phyloP scores from a whole-genome alignment of 164 flowering plant genomes.

The Macadamia integrifolia region DNA sequence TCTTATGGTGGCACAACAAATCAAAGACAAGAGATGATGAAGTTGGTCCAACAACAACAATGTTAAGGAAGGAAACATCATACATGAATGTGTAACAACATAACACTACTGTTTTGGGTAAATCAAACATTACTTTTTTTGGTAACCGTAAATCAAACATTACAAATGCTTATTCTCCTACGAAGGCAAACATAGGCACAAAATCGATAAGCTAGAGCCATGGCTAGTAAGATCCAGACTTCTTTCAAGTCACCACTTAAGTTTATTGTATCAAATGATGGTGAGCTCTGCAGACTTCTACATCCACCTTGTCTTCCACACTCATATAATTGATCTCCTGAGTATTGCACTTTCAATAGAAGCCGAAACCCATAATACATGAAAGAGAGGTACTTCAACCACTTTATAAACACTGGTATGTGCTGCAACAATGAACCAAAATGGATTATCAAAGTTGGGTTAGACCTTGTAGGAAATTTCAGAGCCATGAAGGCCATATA shows the following conservation, averaged over 20 bases:
- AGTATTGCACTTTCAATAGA: slow-evolving; percentile 83
- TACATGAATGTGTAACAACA: no score
- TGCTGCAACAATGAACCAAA: slow-evolving; percentile 50
- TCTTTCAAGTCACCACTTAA: slow-evolving; percentile 71
- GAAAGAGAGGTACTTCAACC: slow-evolving; percentile 89
- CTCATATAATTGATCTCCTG: slow-evolving; percentile 70
- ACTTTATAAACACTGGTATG: slow-evolving; percentile 81
- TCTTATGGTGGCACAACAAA: no score
- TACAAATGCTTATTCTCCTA: slow-evolving; percentile 36
- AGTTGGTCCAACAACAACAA: no score
- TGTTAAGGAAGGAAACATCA: no score
- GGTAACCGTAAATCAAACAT: slow-evolving; percentile 25
- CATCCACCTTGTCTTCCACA: slow-evolving; percentile 77
- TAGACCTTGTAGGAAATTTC: no score
- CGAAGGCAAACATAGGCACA: slow-evolving; percentile 79
- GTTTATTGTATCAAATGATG: slow-evolving; percentile 78
- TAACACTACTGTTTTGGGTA: no score
- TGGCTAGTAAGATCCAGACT: slow-evolving; percentile 79
- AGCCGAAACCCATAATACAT: slow-evolving; percentile 90
- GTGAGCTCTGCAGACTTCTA: slow-evolving; percentile 68
- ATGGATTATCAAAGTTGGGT: neutral
- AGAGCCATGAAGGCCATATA: no score
- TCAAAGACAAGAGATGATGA: no score
- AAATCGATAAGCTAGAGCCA: slow-evolving; percentile 71
- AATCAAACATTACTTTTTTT: slow-evolving; percentile 27